Evolutionary conservation across 75 land plant species (phyloP).

Genomic region (Ceratopteris richardii): DNA sequence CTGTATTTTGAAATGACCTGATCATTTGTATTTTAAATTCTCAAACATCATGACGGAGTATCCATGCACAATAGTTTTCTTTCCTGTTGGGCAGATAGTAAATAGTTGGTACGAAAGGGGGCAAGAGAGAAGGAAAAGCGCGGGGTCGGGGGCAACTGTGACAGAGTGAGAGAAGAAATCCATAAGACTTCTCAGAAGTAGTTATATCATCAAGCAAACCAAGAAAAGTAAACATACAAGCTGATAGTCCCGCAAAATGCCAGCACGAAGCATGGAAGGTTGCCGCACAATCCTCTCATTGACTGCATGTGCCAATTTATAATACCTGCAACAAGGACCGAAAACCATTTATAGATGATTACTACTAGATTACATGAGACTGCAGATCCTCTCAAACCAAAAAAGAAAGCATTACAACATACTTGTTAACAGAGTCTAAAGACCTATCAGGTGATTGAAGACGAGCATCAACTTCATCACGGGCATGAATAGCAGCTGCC

Average conservation of each 20-base stretch:
- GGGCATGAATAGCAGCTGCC: conserved; percentile 84
- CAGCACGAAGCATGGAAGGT: conserved; percentile 94
- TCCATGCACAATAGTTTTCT: too few species aligned
- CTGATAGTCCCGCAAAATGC: conserved; percentile 92
- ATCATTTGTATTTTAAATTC: too few species aligned
- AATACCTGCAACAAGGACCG: conserved; percentile 55
- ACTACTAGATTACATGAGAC: background rate
- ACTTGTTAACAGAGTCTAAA: conserved; percentile 24
- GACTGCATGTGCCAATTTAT: conserved; percentile 95
- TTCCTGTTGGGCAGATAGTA: too few species aligned
- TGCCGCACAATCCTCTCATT: conserved; percentile 88
- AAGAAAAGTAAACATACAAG: conserved; percentile 59
- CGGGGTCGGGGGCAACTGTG: too few species aligned
- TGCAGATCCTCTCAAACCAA: background rate
- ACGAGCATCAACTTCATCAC: conserved; percentile 58
- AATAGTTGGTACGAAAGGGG: too few species aligned
- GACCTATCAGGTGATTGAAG: conserved; percentile 13
- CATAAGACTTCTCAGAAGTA: too few species aligned
- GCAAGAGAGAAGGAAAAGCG: too few species aligned
- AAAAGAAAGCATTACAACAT: background rate
- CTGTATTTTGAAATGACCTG: too few species aligned
- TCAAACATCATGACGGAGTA: too few species aligned
- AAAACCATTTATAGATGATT: conserved; percentile 1
- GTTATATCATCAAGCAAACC: too few species aligned
- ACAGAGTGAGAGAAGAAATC: too few species aligned